Evolutionary conservation across 257 asterid species (phyloP).

Genomic region (Solanum rostratum): DNA sequence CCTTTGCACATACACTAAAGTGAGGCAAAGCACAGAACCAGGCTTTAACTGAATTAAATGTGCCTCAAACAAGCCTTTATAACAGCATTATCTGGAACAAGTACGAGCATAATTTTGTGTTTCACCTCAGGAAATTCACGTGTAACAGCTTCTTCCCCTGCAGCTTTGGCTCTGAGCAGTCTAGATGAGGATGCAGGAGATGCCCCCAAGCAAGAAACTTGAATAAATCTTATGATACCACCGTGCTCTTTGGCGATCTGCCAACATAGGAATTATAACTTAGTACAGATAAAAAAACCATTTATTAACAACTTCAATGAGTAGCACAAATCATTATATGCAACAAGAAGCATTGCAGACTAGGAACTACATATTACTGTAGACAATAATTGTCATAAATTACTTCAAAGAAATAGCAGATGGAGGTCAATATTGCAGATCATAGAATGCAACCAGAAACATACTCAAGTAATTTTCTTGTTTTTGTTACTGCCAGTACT

Average conservation of each 20-base stretch:
- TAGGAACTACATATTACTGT: neutral
- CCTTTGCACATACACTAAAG: neutral
- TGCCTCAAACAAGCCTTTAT: neutral
- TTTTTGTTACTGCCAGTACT: neutral
- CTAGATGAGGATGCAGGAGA: slow-evolving; percentile 68
- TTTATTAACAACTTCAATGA: neutral
- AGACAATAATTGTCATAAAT: neutral
- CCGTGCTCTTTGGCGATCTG: slow-evolving; percentile 98
- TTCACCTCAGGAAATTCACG: slow-evolving; percentile 69
- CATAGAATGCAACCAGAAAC: neutral
- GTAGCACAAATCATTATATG: neutral
- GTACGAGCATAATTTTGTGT: neutral
- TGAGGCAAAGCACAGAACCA: neutral
- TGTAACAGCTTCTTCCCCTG: slow-evolving; percentile 79
- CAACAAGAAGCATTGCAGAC: slow-evolving; percentile 7
- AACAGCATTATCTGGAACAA: neutral
- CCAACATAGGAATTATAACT: neutral
- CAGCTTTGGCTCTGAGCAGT: slow-evolving; percentile 86
- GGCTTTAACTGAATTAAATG: neutral
- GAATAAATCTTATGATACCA: slow-evolving; percentile 86
- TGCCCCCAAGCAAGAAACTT: slow-evolving; percentile 87
- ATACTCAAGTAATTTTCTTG: neutral
- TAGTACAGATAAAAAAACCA: neutral
- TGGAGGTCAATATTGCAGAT: neutral
- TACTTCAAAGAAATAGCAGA: neutral